Conservation (phyloP, 306 rosid species). For the Adenanthera pavonina region DNA sequence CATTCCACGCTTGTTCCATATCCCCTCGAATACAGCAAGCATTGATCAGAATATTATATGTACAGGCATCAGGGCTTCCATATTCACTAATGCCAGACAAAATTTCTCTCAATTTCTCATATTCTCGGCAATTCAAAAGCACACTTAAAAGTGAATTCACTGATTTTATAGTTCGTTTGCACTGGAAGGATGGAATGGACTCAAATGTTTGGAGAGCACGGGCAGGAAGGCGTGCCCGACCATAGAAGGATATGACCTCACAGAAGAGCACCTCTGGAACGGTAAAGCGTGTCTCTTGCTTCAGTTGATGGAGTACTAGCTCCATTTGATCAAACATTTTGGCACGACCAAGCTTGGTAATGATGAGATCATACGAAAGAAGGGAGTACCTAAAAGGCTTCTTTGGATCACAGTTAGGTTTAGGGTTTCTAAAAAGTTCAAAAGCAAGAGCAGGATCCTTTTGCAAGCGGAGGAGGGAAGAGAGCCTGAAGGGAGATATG, state of each 20-base stretch:
- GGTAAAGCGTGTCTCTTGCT: constrained; percentile 52
- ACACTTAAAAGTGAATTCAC: constrained; percentile 67
- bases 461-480: constrained; percentile 69
- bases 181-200: constrained; percentile 57
- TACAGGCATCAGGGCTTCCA: constrained; percentile 63
- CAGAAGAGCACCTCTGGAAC: constrained; percentile 71
- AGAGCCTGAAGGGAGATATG: constrained; percentile 75
- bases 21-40: constrained; percentile 39
- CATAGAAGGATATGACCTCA: constrained; percentile 72
- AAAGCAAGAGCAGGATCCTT: constrained; percentile 68
- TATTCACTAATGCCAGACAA: constrained; percentile 30
- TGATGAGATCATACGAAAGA: constrained; percentile 74
- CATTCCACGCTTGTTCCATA: constrained; percentile 44
- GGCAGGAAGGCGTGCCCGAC: constrained; percentile 64
- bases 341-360: constrained; percentile 80
- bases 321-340: constrained; percentile 80
- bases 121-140: constrained; percentile 55
- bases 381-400: constrained; percentile 62
- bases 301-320: constrained; percentile 61
- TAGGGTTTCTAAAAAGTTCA: constrained; percentile 69
- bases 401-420: constrained; percentile 33
- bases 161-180: constrained; percentile 62
- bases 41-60: constrained; percentile 68
- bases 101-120: constrained; percentile 39
- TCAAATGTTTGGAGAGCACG: constrained; percentile 61